Evolutionary conservation across 1,284 basidiomycete genomes (phyloP), one percentile per base, ranked within the genome.

Genomic region (Sutorius eximius): DNA sequence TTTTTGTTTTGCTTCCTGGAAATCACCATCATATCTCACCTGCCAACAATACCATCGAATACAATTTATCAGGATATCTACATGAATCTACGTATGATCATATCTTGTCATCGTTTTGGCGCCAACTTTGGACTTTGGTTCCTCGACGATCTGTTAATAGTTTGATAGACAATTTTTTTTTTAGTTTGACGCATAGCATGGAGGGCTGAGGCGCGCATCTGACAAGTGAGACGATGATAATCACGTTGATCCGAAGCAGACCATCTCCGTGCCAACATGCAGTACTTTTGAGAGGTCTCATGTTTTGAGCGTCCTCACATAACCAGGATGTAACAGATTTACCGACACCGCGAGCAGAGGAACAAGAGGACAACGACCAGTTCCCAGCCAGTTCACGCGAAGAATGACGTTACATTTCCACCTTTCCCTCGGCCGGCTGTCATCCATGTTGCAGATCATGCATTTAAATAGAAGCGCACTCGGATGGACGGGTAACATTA

Each of bases 31-130:
- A 53, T 58, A 64, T 52, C 10, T 9, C 5, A 37, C 24, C 36
- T 20, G 13, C 24, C 10, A 20, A 29, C 13, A 33, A 57, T 43
- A 52, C 47, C 34, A 5, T 38, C 30, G 42, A 55, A 40, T 32
- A 45, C 46, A 5, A 56, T 47, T 55, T 61, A 51, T 57, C 51
- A 47, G 20, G 45, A 64, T 43, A 57, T 51, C 46, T 59, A 51
- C 48, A 32, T 33, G 32, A 15, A 34, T 37, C 45, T 42, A 37
- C 49, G 1, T 51, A 49, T 59, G 56, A 8, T 29, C 32, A 40
- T 52, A 13, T 38, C 24, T 48, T 56, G 29, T 27, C 47, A 29
- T 34, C n/a, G 41, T 18, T 37, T 46, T 16, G 30, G 18, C 20
- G 41, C 44, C 29, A 11, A 30, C 47, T 52, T 50, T 29, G 48